phyloP scores from a whole-genome alignment of 1,284 basidiomycete species.

The Athelia psychrophila region DNA sequence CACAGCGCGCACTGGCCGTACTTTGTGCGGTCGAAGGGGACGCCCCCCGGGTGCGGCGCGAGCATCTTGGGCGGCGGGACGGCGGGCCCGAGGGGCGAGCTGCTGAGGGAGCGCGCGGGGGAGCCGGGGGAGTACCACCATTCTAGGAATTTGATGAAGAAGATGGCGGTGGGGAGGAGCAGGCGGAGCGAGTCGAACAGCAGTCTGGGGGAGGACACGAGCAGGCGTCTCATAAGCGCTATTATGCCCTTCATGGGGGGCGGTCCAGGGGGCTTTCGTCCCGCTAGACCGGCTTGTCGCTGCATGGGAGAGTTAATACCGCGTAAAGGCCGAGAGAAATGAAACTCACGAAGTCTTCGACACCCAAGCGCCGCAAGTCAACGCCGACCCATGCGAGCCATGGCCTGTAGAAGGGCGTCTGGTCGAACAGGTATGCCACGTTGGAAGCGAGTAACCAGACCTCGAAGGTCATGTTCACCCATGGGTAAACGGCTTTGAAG shows the following conservation, averaged over 20 bases:
- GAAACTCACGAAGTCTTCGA: slow-evolving; percentile 68
- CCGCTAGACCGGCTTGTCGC: slow-evolving; percentile 38
- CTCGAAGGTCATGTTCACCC: slow-evolving; percentile 76
- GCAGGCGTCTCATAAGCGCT: slow-evolving; percentile 39
- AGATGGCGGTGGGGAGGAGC: slow-evolving; percentile 89
- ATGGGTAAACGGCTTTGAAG: slow-evolving; percentile 81
- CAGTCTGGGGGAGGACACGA: slow-evolving; percentile 55
- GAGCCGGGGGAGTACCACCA: slow-evolving; percentile 99
- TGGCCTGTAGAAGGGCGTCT: slow-evolving; percentile 86
- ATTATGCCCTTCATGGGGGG: slow-evolving; percentile 33
- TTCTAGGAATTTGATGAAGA: slow-evolving; percentile 96
- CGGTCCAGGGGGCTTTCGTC: slow-evolving; percentile 29
- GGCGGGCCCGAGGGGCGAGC: slow-evolving; percentile 59
- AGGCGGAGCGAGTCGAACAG: slow-evolving; percentile 78
- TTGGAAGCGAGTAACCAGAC: slow-evolving; percentile 83
- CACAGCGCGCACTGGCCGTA: slow-evolving; percentile 90
- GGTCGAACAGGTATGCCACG: slow-evolving; percentile 88
- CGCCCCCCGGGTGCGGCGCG: slow-evolving; percentile 65
- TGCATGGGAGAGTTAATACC: slow-evolving; percentile 18
- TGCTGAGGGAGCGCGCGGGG: slow-evolving; percentile 67
- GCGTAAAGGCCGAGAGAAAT: slow-evolving; percentile 3
- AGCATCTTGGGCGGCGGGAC: slow-evolving; percentile 77
- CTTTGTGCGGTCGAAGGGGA: slow-evolving; percentile 53
- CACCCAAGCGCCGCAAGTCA: slow-evolving; percentile 74
- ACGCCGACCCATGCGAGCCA: slow-evolving; percentile 88